phyloP scores from a whole-genome alignment of 331 rosid genomes.

The Cydonia oblonga region DNA sequence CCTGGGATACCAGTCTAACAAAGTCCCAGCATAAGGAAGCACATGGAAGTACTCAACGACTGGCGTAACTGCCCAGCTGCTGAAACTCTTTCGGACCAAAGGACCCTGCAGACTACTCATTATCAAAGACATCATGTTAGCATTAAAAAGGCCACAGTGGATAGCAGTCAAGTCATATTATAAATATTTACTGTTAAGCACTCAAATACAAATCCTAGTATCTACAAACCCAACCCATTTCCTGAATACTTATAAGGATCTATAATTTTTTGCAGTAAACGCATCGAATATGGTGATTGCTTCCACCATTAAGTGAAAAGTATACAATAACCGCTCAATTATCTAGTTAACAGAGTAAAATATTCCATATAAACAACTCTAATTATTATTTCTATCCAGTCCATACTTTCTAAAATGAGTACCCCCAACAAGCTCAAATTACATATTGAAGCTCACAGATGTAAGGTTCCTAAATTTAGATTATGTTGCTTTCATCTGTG shows the following conservation, averaged over 20 bases:
- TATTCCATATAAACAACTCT: background rate
- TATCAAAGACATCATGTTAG: conserved; percentile 15
- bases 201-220: background rate
- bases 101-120: conserved; percentile 62
- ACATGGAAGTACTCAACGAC: conserved; percentile 55
- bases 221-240: background rate
- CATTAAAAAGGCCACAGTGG: too few species aligned
- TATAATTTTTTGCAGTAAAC: background rate
- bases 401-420: background rate
- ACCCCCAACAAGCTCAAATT: background rate
- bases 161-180: background rate
- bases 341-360: background rate
- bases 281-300: background rate
- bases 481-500: background rate
- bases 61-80: conserved; percentile 42
- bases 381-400: background rate
- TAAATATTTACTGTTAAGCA: background rate
- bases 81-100: conserved; percentile 36
- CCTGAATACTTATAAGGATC: background rate
- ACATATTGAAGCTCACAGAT: background rate
- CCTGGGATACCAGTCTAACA: conserved; percentile 44
- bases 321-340: background rate
- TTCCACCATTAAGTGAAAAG: background rate
- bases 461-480: background rate
- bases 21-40: background rate